Percentiles rank a stretch among this genome's conserved stretches.
phyloP scores from a whole-genome alignment of 495 filamentous ascomycete genomes.

The Penicillium silybi region DNA sequence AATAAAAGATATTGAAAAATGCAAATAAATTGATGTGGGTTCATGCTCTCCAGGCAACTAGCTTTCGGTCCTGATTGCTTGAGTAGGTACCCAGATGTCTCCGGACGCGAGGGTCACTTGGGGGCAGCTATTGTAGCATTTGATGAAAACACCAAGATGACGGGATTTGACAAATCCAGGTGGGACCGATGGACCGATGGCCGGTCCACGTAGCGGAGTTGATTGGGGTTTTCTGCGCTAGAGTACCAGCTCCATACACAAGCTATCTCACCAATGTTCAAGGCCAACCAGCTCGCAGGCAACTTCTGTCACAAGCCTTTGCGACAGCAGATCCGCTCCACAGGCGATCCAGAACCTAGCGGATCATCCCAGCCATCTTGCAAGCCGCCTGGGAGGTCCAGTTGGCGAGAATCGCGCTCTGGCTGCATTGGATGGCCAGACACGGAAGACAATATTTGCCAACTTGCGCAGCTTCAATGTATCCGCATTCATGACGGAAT shows the following conservation, averaged over 20 bases:
- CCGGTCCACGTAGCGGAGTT: background rate
- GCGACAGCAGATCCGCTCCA: background rate
- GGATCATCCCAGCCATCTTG: background rate
- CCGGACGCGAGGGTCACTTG: slow-evolving; percentile 13
- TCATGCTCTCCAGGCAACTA: too few relatives aligned
- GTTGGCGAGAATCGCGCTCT: background rate
- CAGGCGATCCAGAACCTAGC: background rate
- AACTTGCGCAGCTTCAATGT: too few relatives aligned
- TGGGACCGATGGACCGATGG: background rate
- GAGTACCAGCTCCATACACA: background rate
- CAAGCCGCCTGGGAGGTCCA: background rate
- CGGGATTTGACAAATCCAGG: background rate
- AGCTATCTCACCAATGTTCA: background rate
- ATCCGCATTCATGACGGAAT: too few relatives aligned
- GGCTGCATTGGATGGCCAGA: background rate
- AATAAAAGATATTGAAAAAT: too few relatives aligned
- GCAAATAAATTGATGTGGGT: too few relatives aligned
- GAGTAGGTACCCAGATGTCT: slow-evolving; percentile 18
- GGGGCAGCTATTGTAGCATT: slow-evolving; percentile 10
- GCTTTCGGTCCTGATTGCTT: too few relatives aligned
- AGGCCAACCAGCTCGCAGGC: too few relatives aligned
- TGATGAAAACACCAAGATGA: slow-evolving; percentile 4
- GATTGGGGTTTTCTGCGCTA: background rate
- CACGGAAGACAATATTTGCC: too few relatives aligned
- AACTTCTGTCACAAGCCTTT: background rate